phyloP scores from a whole-genome alignment of 768 basidiomycete species.

The Suillus spraguei region DNA sequence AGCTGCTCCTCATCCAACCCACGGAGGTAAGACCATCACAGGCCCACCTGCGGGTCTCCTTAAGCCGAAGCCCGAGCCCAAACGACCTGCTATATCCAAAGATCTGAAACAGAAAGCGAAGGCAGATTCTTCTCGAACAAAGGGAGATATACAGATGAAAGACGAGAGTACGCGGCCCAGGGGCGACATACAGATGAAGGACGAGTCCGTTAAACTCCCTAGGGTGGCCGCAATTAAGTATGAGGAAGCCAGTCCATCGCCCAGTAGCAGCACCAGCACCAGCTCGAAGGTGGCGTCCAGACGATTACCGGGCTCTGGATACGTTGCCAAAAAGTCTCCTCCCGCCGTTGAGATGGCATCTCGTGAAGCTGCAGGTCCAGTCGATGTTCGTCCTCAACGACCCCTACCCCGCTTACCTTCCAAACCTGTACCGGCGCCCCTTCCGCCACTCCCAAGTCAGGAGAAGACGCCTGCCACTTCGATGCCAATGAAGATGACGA shows the following conservation, averaged over 20 bases:
- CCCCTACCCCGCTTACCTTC: conserved; percentile 33
- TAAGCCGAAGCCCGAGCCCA: conserved; percentile 35
- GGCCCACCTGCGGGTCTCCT: conserved; percentile 15
- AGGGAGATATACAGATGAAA: conserved; percentile 44
- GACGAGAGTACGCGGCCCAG: conserved; percentile 35
- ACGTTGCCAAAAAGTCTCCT: conserved; percentile 39
- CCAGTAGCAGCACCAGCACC: conserved; percentile 10
- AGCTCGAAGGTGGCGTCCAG: conserved; percentile 29
- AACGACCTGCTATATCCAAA: conserved; percentile 47
- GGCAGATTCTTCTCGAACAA: conserved; percentile 25
- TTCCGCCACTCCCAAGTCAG: conserved; percentile 26
- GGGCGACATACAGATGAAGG: conserved; percentile 47
- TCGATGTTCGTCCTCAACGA: conserved; percentile 33
- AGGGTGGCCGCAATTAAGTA: conserved; percentile 34
- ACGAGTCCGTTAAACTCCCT: conserved; percentile 41
- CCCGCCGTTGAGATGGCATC: conserved; percentile 14
- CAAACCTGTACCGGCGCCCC: conserved; percentile 34
- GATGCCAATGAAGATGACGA: conserved; percentile 19
- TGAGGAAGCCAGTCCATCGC: conserved; percentile 24
- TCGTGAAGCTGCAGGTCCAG: conserved; percentile 27
- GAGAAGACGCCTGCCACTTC: conserved; percentile 25
- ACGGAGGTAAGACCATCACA: conserved; percentile 12
- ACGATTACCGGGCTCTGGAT: conserved; percentile 53
- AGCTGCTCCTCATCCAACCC: conserved; percentile 15
- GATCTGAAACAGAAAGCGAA: conserved; percentile 46